Base-by-base conservation (phyloP, 1,139 yeast species). In the Petasospora rhodanensis region DNA sequence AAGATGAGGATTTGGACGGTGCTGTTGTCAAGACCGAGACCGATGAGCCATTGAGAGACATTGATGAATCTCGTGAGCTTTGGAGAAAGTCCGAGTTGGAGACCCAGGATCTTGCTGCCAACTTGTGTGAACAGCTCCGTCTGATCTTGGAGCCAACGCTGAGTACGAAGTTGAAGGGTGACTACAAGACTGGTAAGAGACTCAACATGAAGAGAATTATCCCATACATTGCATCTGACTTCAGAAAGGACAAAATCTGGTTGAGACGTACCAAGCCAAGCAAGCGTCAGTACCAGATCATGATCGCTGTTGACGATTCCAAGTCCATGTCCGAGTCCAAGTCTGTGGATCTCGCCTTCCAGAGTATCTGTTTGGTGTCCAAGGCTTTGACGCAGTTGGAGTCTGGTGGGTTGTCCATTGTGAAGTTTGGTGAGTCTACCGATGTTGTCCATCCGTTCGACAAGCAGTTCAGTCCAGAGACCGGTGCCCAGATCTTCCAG, bases 161-260 rank as follows among this genome's bases (percentile, higher is more conserved):
- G 43, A 95, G 96, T 11, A 91, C 98, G 3, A 91, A 91, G 57
- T 68, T 93, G 39, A 78, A 76, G 45, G 99, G 99, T 51, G 98
- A 93, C 58, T 93, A 86, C 62, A 87, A 89, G 61, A 89, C 97
- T 2, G 99, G 99, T 58, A 93, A 93, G 59, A 71, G 98, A 46
- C 72, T 93, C 53, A 93, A 93, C 60, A 89, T 93, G 97, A 91
- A 89, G 68, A 71, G 97, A 47, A 93, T 93, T 48, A 91, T 93
- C 52, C 96, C 98, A 11, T 93, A 91, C 61, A 91, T 93, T 66
- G 98, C 99, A 2, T 84, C 95, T 30, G 96, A 89, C 54, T 93
- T 87, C 74, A 79, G 95, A 54, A 91, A 91, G 59, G 99, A 93
- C 60, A 93, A 93, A 67, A 93, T 93, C 42, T 93, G 99, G 99